A percentile compares a stretch with the other conserved stretches of the same genome.
Conservation (phyloP, 108 stramenopile genomes). For the Pseudonitzschia multistriata region DNA sequence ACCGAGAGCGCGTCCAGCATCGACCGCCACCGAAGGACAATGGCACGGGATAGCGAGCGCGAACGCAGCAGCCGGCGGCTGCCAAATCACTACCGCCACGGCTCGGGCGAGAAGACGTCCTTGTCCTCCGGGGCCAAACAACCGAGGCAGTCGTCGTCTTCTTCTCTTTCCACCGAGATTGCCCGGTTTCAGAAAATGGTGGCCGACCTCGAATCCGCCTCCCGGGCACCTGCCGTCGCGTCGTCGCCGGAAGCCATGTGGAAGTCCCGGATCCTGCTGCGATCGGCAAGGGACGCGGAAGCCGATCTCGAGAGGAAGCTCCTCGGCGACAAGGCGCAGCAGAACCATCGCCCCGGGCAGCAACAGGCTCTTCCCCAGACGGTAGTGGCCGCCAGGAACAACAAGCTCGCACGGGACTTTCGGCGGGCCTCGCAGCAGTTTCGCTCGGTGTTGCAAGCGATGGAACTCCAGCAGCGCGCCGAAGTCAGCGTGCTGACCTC, state of each 20-base stretch:
- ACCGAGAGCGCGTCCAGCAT: too few species aligned
- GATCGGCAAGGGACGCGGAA: constrained; percentile 39
- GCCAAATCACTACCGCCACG: constrained; percentile 5
- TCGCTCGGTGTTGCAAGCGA: not conserved
- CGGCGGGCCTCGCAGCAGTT: constrained; percentile 27
- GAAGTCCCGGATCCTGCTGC: constrained; percentile 36
- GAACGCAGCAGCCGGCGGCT: not conserved
- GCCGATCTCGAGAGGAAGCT: constrained; percentile 17
- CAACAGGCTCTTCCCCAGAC: not conserved
- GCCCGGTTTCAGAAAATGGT: constrained; percentile 38
- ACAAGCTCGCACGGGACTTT: constrained; percentile 39
- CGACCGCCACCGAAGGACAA: not conserved
- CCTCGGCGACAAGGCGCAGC: constrained; percentile 6
- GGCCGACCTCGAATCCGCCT: constrained; percentile 17
- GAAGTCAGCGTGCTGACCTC: constrained; percentile 27
- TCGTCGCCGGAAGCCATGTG: constrained; percentile 39
- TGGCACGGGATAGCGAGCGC: not conserved
- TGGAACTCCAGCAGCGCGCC: constrained; percentile 25
- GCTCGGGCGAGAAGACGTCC: not conserved
- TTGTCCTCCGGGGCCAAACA: not conserved
- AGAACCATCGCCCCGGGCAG: too few species aligned
- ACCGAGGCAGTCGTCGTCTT: not conserved
- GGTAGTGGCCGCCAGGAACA: not conserved
- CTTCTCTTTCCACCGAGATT: constrained; percentile 18
- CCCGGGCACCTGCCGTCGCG: not conserved